phyloP scores from a whole-genome alignment of 306 rosid species.

The Quercus bicolor region DNA sequence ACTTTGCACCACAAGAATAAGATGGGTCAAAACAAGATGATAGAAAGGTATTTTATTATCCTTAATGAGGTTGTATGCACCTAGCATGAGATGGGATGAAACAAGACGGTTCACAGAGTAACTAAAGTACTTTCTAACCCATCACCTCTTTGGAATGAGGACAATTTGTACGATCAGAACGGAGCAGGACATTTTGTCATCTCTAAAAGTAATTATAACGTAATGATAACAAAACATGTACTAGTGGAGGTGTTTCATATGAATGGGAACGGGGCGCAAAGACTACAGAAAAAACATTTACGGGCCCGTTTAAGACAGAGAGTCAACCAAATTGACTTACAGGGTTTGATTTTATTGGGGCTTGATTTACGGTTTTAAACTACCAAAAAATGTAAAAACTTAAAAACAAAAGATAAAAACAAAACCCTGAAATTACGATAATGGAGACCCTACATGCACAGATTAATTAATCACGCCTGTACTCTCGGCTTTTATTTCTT shows the following conservation, averaged over 20 bases:
- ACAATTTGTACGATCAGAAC: too few relatives aligned
- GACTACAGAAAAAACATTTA: neutral
- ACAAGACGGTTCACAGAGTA: too few relatives aligned
- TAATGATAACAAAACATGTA: too few relatives aligned
- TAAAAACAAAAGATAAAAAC: neutral
- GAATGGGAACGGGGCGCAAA: conserved; percentile 6
- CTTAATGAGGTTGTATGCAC: too few relatives aligned
- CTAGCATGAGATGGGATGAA: too few relatives aligned
- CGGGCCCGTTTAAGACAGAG: conserved; percentile 9
- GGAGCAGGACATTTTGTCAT: too few relatives aligned
- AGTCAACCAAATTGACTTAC: conserved; percentile 53
- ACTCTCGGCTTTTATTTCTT: conserved; percentile 72
- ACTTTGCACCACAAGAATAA: too few relatives aligned
- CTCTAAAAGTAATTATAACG: too few relatives aligned
- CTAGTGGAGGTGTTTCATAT: neutral
- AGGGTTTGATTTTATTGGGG: neutral
- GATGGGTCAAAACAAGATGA: too few relatives aligned
- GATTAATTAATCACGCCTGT: conserved; percentile 79
- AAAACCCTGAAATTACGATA: conserved; percentile 40
- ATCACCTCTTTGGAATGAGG: too few relatives aligned
- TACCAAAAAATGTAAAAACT: neutral
- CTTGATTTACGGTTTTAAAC: conserved; percentile 48
- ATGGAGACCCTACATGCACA: conserved; percentile 28
- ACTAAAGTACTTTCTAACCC: too few relatives aligned
- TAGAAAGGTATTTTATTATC: too few relatives aligned